Evolutionary conservation across 2,329 filamentous ascomycete species (phyloP).

Genomic region (Seiridium unicorne): DNA sequence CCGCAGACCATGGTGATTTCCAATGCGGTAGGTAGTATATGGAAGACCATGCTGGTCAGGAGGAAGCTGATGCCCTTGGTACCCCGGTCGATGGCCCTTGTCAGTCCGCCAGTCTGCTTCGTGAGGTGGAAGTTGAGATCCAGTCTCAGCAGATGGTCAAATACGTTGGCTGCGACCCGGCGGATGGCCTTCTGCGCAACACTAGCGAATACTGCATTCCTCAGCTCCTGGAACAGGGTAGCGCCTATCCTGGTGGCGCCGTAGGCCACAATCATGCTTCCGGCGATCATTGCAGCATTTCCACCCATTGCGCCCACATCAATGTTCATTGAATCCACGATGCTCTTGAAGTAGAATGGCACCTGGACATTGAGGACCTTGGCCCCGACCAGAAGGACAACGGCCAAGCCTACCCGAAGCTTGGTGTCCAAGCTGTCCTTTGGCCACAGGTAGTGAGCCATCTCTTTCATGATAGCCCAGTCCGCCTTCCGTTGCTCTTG

Average conservation of each 20-base stretch:
- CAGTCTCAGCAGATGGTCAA: constrained; percentile 81
- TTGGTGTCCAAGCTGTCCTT: constrained; percentile 83
- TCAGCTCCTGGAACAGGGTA: constrained; percentile 86
- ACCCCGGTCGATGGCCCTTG: constrained; percentile 89
- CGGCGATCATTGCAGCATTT: constrained; percentile 83
- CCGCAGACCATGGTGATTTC: constrained; percentile 96
- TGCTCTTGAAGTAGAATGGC: constrained; percentile 98
- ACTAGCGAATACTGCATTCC: constrained; percentile 94
- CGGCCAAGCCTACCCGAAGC: constrained; percentile 79
- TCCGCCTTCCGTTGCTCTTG: constrained; percentile 94
- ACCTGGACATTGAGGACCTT: constrained; percentile 98
- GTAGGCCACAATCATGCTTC: constrained; percentile 91
- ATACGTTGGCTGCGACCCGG: constrained; percentile 86
- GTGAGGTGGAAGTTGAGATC: constrained; percentile 93
- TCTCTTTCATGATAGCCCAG: constrained; percentile 98
- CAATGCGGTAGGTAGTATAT: constrained; percentile 87
- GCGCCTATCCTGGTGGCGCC: constrained; percentile 85
- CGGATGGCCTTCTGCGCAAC: constrained; percentile 97
- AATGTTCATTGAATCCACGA: constrained; percentile 97
- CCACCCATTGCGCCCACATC: constrained; percentile 86
- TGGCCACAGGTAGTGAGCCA: constrained; percentile 95
- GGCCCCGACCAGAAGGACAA: constrained; percentile 79
- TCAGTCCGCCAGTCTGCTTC: constrained; percentile 92
- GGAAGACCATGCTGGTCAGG: constrained; percentile 97
- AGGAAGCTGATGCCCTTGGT: constrained; percentile 99